Evolutionary conservation across 164 flowering plant genomes (phyloP).

Genomic region (Dillenia suffruticosa): DNA sequence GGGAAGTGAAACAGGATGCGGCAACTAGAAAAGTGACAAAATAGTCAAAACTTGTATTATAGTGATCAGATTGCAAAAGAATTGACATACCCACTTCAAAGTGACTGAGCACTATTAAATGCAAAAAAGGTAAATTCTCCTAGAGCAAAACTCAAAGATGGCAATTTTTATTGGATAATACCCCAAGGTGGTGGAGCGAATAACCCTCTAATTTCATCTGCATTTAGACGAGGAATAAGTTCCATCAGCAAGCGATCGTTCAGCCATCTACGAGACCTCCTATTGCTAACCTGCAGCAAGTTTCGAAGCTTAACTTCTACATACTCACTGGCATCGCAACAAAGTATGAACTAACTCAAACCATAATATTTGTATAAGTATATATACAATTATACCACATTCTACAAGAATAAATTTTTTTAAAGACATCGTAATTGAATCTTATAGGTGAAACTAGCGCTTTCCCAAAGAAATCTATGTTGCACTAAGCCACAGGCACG

Average conservation of each 20-base stretch:
- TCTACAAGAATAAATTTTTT: no score
- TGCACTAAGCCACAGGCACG: no score
- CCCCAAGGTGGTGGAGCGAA: slow-evolving; percentile 99
- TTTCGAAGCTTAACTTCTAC: not conserved
- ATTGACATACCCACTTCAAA: not conserved
- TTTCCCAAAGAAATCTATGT: no score
- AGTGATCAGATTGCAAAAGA: not conserved
- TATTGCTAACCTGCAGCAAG: slow-evolving; percentile 68
- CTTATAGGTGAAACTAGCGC: no score
- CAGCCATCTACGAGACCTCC: slow-evolving; percentile 83
- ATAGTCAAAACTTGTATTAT: not conserved
- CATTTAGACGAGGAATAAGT: slow-evolving; percentile 88
- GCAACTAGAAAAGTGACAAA: not conserved
- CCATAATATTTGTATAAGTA: not conserved
- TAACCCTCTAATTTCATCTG: slow-evolving; percentile 87
- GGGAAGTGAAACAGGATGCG: no score
- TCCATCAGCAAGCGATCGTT: slow-evolving; percentile 92
- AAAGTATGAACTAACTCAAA: not conserved
- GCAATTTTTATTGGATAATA: slow-evolving; percentile 16
- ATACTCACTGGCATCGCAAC: not conserved
- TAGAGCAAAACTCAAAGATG: not conserved
- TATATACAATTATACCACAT: no score
- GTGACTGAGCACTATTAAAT: not conserved
- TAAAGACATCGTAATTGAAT: no score
- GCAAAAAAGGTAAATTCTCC: not conserved